phyloP scores from a whole-genome alignment of 164 flowering plant genomes.

The Brasenia schreberi region DNA sequence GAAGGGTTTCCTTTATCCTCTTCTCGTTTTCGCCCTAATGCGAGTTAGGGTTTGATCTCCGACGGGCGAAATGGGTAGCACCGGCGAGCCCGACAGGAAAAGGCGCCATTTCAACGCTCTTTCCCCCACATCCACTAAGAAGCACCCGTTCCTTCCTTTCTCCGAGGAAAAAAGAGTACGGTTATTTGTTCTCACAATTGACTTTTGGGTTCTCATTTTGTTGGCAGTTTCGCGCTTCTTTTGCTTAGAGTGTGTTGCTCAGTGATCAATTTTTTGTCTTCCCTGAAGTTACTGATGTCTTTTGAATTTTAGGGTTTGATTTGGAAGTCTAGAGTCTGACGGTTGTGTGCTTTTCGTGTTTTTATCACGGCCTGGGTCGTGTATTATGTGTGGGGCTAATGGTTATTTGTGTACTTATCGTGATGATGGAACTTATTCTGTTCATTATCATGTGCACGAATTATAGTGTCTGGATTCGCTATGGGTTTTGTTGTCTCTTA shows the following conservation, averaged over 20 bases:
- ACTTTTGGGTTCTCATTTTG: background rate
- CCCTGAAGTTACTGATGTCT: background rate
- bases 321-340: too few relatives aligned
- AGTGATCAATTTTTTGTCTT: background rate
- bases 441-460: too few relatives aligned
- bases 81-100: slow-evolving; percentile 81
- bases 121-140: slow-evolving; percentile 59
- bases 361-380: too few relatives aligned
- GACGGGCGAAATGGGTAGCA: slow-evolving; percentile 57
- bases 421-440: too few relatives aligned
- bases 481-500: too few relatives aligned
- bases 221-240: background rate
- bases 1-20: background rate
- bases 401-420: too few relatives aligned
- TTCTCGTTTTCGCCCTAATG: slow-evolving; percentile 8
- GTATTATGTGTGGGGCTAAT: too few relatives aligned
- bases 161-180: slow-evolving; percentile 83
- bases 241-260: background rate
- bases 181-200: background rate
- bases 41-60: slow-evolving; percentile 1
- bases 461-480: too few relatives aligned
- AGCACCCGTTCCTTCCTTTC: slow-evolving; percentile 35
- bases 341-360: too few relatives aligned
- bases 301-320: background rate
- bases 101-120: slow-evolving; percentile 64